Base-by-base conservation (phyloP, 768 basidiomycete genomes). In the Goffeauzyma gilvescens region DNA sequence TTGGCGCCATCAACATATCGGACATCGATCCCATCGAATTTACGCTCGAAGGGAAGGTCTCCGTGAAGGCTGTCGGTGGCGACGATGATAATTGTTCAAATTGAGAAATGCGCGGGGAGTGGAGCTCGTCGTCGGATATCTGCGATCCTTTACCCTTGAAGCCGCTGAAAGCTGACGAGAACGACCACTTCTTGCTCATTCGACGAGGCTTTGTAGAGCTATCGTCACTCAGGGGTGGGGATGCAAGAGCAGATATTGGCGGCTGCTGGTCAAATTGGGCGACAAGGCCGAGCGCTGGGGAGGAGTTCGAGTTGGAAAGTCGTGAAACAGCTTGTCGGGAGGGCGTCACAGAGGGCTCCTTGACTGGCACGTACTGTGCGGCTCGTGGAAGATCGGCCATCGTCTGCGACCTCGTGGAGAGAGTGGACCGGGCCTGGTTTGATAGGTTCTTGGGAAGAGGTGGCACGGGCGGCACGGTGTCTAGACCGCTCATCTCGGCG, bases 261-360 rank as follows among this genome's bases (percentile, higher is more conserved):
- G n/a, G n/a, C n/a, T n/a, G n/a, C n/a, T n/a, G n/a, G n/a, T n/a
- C n/a, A n/a, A n/a, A n/a, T n/a, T n/a, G n/a, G 27, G 6, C 31
- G 25, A 4, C 68, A 2, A 73, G 68, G 51, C 75, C 77, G 21
- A 78, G 78, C 5, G 73, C 75, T 0, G 87, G 86, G 1, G 87
- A 90, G 3, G 84, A 82, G 1, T 81, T 83, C 4, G 80, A 84
- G 18, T 79, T 63, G 17, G 80, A 80, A 46, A 80, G 76, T 26
- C 78, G 72, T n/a, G n/a, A n/a, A n/a, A 54, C 76, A 78, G 17
- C 25, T 21, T 15, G 17, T 24, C 7, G 28, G n/a, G 14, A 31
- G 22, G 6, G 37, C n/a, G 17, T n/a, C 17, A 28, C n/a, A 9
- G 38, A 23, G 2, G 28, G 21, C 20, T 49, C 47, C 32, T 38